Conservation (phyloP, 2,329 filamentous ascomycete genomes). For the Fusarium illudens region DNA sequence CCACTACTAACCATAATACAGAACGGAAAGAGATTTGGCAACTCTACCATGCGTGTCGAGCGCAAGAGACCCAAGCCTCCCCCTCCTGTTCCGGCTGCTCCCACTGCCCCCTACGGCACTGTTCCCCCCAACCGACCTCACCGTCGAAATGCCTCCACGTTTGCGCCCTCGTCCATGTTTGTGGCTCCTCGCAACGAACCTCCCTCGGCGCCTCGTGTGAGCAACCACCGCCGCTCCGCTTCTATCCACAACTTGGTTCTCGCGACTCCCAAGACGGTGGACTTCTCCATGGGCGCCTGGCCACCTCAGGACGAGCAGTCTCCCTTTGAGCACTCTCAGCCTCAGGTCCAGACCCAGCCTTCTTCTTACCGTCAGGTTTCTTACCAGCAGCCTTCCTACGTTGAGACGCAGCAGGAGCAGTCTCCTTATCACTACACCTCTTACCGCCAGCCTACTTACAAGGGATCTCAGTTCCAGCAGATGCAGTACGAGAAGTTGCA, state of each 20-base stretch:
- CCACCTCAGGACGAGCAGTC: not conserved
- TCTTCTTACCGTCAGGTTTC: not conserved
- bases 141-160: constrained; percentile 2
- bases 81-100: not conserved
- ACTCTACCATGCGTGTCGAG: constrained; percentile 49
- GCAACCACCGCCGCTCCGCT: not conserved
- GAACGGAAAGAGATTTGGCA: constrained; percentile 47
- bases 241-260: not conserved
- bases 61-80: constrained; percentile 45
- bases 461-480: not conserved
- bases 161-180: not conserved
- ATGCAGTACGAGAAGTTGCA: not conserved
- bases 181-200: not conserved
- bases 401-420: not conserved
- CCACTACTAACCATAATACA: constrained; percentile 27
- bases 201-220: not conserved
- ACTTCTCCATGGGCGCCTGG: not conserved
- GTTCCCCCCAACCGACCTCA: constrained; percentile 10
- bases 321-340: not conserved
- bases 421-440: not conserved
- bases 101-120: not conserved
- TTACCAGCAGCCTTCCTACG: not conserved
- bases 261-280: not conserved
- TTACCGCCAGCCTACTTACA: not conserved
- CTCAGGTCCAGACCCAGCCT: not conserved